Conservation (phyloP, 139 green algal genomes). For the Chlamydomonas asymmetrica region DNA sequence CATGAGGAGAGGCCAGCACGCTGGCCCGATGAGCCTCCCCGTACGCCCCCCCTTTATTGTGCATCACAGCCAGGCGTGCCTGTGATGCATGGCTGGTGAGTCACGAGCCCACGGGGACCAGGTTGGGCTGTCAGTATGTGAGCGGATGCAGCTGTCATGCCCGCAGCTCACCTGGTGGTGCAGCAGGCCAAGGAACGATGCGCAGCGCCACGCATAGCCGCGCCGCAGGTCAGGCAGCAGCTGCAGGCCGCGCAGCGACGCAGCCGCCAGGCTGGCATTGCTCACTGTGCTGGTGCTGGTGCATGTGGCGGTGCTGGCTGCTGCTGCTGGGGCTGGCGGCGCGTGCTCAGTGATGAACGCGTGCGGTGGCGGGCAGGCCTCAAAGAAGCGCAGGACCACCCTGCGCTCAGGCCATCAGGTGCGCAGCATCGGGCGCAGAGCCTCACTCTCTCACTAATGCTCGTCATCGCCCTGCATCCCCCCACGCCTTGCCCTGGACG, state of each 20-base stretch:
- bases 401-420: conserved; percentile 25
- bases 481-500: no score
- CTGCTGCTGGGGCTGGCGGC: neutral
- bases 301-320: neutral
- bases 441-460: neutral
- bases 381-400: conserved; percentile 47
- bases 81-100: no score
- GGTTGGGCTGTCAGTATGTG: no score
- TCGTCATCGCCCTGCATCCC: no score
- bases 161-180: conserved; percentile 26
- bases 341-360: conserved; percentile 13
- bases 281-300: conserved; percentile 2
- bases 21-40: neutral
- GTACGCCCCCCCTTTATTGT: neutral
- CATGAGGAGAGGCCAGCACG: neutral
- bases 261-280: conserved; percentile 45
- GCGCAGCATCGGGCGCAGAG: neutral
- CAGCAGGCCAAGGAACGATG: conserved; percentile 50
- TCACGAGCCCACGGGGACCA: no score
- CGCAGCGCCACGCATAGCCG: conserved; percentile 26
- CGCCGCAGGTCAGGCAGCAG: conserved; percentile 41
- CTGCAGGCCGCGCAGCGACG: conserved; percentile 56
- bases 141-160: no score
- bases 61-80: neutral
- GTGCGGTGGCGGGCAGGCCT: conserved; percentile 21